Percentiles rank a stretch among this genome's conserved stretches.
These are phyloP conservation scores for Xylaria sp. DNA, from an alignment of 2,329 filamentous ascomycete species.

Conservation along the genomic window DNA sequence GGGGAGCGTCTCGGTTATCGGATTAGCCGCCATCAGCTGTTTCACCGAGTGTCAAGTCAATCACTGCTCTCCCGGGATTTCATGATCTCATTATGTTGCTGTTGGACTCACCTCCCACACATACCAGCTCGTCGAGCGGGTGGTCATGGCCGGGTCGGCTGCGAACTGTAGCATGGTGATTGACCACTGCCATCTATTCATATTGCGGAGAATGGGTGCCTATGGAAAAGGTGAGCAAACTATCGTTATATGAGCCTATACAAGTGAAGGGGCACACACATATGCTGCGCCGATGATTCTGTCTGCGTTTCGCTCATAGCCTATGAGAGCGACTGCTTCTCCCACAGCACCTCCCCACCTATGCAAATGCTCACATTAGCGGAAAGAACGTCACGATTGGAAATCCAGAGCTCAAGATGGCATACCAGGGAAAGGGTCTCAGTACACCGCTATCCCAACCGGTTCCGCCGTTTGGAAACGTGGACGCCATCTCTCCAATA, in stretches of 20 bases:
- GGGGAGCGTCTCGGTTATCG: conserved; percentile 59
- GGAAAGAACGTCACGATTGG: not conserved
- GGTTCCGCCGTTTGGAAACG: conserved; percentile 62
- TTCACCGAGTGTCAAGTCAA: conserved; percentile 6
- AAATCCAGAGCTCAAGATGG: not conserved
- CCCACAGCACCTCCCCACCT: conserved; percentile 68
- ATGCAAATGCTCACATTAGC: conserved; percentile 21
- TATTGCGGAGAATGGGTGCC: conserved; percentile 60
- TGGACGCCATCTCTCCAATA: conserved; percentile 61
- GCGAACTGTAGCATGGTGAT: conserved; percentile 62
- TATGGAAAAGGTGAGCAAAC: conserved; percentile 30
- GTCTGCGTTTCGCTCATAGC: conserved; percentile 72
- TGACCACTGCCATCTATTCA: conserved; percentile 62
- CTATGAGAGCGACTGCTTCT: conserved; percentile 72
- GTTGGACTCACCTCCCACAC: conserved; percentile 54
- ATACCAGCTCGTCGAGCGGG: conserved; percentile 61
- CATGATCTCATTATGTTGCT: too few species aligned
- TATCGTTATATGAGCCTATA: not conserved
- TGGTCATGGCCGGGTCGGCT: conserved; percentile 60
- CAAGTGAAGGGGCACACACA: conserved; percentile 40
- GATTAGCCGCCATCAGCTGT: conserved; percentile 58
- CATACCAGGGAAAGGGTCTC: conserved; percentile 58
- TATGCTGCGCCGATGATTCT: conserved; percentile 65
- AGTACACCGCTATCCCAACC: conserved; percentile 57
- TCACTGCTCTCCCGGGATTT: not conserved